Base-by-base conservation (phyloP, 371 early-diverging fungal genomes). In the Mucor lusitanicus region DNA sequence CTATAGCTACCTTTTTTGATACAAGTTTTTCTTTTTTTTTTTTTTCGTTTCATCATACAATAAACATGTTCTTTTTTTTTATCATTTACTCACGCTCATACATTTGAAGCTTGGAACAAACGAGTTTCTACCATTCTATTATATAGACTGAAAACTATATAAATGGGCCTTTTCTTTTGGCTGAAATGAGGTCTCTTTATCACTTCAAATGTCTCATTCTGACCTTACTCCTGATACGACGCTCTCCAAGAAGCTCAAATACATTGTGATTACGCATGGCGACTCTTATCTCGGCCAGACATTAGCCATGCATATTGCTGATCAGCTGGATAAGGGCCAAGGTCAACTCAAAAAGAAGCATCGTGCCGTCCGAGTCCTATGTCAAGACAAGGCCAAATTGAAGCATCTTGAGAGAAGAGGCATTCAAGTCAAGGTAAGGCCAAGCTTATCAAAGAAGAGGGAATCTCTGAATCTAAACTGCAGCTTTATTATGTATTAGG, bases 251-350 rank as follows among this genome's bases (percentile, higher is more conserved):
- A 63, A 63, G 9, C 12, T 25, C 21, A 64, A 64, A 27, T 71
- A 71, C 44, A 71, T 71, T 19, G 35, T 71, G 27, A 63, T 71
- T 23, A 66, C 71, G 6, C 48, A 66, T 33, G 71, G 67, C 25
- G 63, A 71, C 0, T 59, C 63, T 9, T 71, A 63, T 37, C 27
- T 63, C 15, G 71, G 71, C 6, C 60, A 57, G 42, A 23, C 65
- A 9, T 39, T 63, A 21, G 66, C 71, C 1, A 63, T 65, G n/a
- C 54, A 66, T 19, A 48, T 71, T 44, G 53, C 65, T 17, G 66
- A 71, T 25, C 53, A 71, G 21, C 21, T 71, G 46, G 46, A 39
- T 1, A 39, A 50, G 19, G 21, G 25, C 13, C 21, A 39, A 19
- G 59, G 59, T 3, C 37, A 66, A 19, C 27, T 56, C 1, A 42